Evolutionary conservation across 2,329 filamentous ascomycete species (phyloP).

Genomic region (Drechslerella dactyloides): DNA sequence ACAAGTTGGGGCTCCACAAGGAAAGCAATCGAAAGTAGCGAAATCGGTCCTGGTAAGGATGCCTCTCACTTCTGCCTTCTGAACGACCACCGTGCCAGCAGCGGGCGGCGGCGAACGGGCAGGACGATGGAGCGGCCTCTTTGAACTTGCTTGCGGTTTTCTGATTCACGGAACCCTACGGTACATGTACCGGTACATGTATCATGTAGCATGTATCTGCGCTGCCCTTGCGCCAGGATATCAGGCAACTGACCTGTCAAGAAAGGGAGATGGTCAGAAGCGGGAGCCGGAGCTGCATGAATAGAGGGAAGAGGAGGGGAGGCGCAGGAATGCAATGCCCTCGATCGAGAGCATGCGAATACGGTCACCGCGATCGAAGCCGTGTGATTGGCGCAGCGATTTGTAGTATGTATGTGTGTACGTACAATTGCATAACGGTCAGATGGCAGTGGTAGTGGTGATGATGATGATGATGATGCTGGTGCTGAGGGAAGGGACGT

Average conservation of each 20-base stretch:
- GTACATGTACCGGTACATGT: slow-evolving; percentile 1
- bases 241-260: neutral
- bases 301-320: neutral
- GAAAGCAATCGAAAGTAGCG: slow-evolving; percentile 32
- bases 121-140: slow-evolving; percentile 3
- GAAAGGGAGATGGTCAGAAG: neutral
- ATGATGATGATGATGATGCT: slow-evolving; percentile 14
- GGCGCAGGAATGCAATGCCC: neutral
- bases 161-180: too few relatives aligned
- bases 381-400: neutral
- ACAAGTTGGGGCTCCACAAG: slow-evolving; percentile 49
- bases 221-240: neutral
- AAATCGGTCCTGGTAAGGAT: slow-evolving; percentile 48
- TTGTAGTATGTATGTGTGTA: neutral
- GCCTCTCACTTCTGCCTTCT: slow-evolving; percentile 14
- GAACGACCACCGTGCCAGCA: neutral
- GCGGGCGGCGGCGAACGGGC: neutral
- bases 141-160: too few relatives aligned
- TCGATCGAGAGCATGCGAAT: neutral
- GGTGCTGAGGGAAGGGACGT: slow-evolving; percentile 18
- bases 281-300: slow-evolving; percentile 4
- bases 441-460: slow-evolving; percentile 4
- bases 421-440: neutral
- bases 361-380: slow-evolving; percentile 1
- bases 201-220: neutral